Base-by-base conservation (phyloP, 1,284 basidiomycete species). In the Athelia psychrophila region DNA sequence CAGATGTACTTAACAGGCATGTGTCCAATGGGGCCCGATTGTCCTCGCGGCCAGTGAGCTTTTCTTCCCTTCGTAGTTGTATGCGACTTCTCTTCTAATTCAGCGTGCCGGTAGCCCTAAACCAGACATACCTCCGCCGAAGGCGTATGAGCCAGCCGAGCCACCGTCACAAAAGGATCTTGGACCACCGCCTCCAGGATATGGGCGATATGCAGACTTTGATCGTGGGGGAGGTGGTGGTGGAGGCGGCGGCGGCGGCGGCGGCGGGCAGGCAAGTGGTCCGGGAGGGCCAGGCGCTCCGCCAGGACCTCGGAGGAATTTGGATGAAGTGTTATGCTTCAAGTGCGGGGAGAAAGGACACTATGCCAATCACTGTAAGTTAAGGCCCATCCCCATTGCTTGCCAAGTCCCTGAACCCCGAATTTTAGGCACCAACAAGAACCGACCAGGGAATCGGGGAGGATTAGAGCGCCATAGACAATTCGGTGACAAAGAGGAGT, bases 321-420 rank as follows among this genome's bases (percentile, higher is more conserved):
- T 95, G 55, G 90, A 93, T 53, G 90, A 93, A 36, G 91, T 96
- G 9, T 71, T 92, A 36, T 96, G 93, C 66, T 96, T 95, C 77
- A 94, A 94, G 88, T 93, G 91, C 61, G 90, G 91, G 47, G 88
- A 93, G 70, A 87, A 89, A 62, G 94, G 94, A 1, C 94, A 97
- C 67, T 96, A 95, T 64, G 94, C 94, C n/a, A 96, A 96, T 66
- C 84, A 91, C 59, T 96, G 94, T 70, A 81, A 88, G 52, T n/a
- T 42, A n/a, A 6, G n/a, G 20, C n/a, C n/a, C 38, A 42, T n/a
- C 20, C n/a, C n/a, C 20, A 22, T 42, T 6, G 6, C 38, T 42
- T 9, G 20, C 38, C 38, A 22, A 6, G 8, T 42, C 6, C 20
- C 16, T 42, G 5, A 30, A 6, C 27, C 27, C n/a, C n/a, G 6